These are phyloP conservation scores for Amauroascus verrucosus DNA, from an alignment of 2,329 filamentous ascomycete species.

Conservation along the genomic window DNA sequence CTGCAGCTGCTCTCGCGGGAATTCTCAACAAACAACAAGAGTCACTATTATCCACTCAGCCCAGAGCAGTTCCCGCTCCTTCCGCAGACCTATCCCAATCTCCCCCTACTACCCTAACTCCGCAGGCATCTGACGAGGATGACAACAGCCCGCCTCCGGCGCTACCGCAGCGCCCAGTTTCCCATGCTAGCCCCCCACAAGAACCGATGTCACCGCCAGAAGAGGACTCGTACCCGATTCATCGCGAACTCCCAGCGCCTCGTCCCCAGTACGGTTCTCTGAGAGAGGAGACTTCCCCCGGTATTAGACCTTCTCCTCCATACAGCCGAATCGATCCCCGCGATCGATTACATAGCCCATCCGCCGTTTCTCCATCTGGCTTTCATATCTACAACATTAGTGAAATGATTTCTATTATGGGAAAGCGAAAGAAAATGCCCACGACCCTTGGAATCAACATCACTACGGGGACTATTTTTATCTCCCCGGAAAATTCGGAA, in stretches of 20 bases:
- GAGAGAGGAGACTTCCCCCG: conserved; percentile 30
- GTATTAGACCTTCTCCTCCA: conserved; percentile 47
- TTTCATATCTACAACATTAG: conserved; percentile 96
- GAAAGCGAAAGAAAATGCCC: conserved; percentile 95
- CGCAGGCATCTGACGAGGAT: conserved; percentile 59
- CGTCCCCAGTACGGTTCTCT: conserved; percentile 27
- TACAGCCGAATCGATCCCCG: conserved; percentile 41
- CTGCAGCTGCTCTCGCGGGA: conserved; percentile 49
- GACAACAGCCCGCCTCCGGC: conserved; percentile 47
- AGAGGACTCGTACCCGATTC: conserved; percentile 1
- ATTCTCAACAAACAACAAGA: conserved; percentile 36
- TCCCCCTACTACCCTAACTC: conserved; percentile 45
- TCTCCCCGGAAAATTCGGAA: conserved; percentile 72
- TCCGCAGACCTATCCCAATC: conserved; percentile 33
- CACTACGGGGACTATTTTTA: conserved; percentile 76
- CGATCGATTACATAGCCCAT: conserved; percentile 38
- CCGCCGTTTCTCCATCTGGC: conserved; percentile 54
- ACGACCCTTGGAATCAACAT: conserved; percentile 93
- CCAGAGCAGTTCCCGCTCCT: conserved; percentile 27
- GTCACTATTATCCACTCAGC: conserved; percentile 23
- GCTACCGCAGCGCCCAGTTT: conserved; percentile 53
- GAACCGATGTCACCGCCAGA: conserved; percentile 43
- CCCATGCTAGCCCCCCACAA: conserved; percentile 48
- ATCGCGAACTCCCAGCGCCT: conserved; percentile 30
- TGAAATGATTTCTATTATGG: conserved; percentile 94